Evolutionary conservation across 176 grass and related monocot genomes (phyloP).

Genomic region (Themeda triandra): DNA sequence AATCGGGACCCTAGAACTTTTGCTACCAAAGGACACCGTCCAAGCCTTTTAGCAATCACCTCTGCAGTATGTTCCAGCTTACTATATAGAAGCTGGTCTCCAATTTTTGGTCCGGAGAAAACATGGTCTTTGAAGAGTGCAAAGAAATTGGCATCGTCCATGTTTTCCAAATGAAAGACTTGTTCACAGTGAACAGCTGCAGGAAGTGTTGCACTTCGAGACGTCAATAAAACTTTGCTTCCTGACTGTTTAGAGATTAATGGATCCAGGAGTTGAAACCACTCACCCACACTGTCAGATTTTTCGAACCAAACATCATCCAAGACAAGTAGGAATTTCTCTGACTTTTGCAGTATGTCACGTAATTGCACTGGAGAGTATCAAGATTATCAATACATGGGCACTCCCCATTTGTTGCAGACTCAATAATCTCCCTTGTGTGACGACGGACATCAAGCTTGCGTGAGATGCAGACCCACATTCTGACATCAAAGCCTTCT

Average conservation of each 20-base stretch:
- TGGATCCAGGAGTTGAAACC: background rate
- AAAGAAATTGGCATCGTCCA: background rate
- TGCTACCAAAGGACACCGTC: slow-evolving; percentile 16
- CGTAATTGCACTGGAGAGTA: background rate
- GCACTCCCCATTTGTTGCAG: background rate
- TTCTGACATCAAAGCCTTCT: background rate
- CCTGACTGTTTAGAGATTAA: background rate
- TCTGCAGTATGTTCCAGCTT: background rate
- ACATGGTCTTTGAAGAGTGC: background rate
- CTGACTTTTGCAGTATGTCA: background rate
- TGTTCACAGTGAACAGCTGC: background rate
- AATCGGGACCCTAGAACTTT: background rate
- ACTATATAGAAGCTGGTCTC: rapidly evolving
- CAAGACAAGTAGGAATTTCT: background rate
- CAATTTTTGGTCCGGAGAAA: background rate
- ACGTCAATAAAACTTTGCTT: slow-evolving; percentile 20
- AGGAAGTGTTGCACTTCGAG: background rate
- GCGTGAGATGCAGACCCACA: slow-evolving; percentile 27
- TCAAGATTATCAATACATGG: background rate
- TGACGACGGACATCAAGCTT: background rate
- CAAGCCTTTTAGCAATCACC: background rate
- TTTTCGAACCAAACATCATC: slow-evolving; percentile 21
- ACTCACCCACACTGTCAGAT: background rate
- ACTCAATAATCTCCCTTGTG: slow-evolving; percentile 8
- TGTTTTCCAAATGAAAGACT: background rate